Evolutionary conservation across 129 eudicot genomes (phyloP).

Genomic region (Arctium lappa): DNA sequence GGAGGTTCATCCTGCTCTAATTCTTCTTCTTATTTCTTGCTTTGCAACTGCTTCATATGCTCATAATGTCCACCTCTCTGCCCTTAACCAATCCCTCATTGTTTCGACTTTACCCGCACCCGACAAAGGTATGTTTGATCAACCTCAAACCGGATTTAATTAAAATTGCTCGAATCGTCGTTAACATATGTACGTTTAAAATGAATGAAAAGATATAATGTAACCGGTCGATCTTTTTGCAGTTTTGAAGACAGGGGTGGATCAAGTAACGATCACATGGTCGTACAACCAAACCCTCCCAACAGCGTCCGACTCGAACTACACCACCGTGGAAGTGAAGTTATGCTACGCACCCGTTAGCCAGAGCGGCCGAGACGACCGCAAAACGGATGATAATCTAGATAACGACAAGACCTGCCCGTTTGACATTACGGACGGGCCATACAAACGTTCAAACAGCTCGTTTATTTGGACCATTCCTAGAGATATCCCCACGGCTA

Average conservation of each 20-base stretch:
- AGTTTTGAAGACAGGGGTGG: slow-evolving; percentile 41
- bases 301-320: slow-evolving; percentile 25
- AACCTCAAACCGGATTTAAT: neutral
- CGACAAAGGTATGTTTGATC: neutral
- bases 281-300: slow-evolving; percentile 32
- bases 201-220: neutral
- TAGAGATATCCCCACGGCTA: slow-evolving; percentile 40
- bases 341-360: slow-evolving; percentile 60
- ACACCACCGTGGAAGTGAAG: slow-evolving; percentile 44
- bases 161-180: neutral
- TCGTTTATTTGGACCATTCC: slow-evolving; percentile 30
- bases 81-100: slow-evolving; percentile 44
- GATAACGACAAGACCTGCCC: slow-evolving; percentile 61
- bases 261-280: slow-evolving; percentile 49
- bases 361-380: slow-evolving; percentile 54
- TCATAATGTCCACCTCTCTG: slow-evolving; percentile 38
- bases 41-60: slow-evolving; percentile 39
- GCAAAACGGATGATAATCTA: slow-evolving; percentile 48
- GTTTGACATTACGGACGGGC: slow-evolving; percentile 25
- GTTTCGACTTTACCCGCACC: slow-evolving; percentile 38
- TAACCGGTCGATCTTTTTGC: neutral
- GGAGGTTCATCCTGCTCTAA: slow-evolving; percentile 22
- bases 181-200: neutral
- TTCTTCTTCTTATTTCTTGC: slow-evolving; percentile 21
- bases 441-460: slow-evolving; percentile 39